Evolutionary conservation across 148 eudicot species (phyloP).

Genomic region (Nepenthes gracilis): DNA sequence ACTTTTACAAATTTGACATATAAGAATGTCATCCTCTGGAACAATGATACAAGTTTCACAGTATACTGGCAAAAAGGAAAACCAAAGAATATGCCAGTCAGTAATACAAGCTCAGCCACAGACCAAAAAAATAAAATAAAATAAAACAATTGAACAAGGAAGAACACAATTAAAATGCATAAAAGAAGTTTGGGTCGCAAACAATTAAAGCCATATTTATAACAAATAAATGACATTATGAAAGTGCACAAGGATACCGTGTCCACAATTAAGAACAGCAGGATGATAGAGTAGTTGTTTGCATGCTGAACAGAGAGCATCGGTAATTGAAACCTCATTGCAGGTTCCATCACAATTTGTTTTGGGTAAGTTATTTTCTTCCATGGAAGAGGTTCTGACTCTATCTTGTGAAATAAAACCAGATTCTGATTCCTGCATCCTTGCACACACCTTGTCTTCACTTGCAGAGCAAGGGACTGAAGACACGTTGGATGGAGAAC

Average conservation of each 20-base stretch:
- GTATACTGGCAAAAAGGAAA: conserved; percentile 22
- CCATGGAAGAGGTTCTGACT: conserved; percentile 2
- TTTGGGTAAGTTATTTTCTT: conserved; percentile 14
- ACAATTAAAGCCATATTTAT: no score
- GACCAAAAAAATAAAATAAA: no score
- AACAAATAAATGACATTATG: neutral
- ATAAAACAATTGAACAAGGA: no score
- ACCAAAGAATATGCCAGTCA: neutral
- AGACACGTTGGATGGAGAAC: conserved; percentile 9
- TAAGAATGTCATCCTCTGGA: conserved; percentile 36
- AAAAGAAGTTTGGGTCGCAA: neutral
- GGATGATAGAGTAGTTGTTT: conserved; percentile 52
- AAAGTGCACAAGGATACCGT: conserved; percentile 34
- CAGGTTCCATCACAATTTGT: conserved; percentile 10
- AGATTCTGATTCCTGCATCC: conserved; percentile 10
- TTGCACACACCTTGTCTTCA: conserved; percentile 6
- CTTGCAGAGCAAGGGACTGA: conserved; percentile 1
- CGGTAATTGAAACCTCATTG: conserved; percentile 26
- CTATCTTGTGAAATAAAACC: conserved; percentile 2
- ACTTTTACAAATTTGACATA: conserved; percentile 49
- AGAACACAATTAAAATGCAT: neutral
- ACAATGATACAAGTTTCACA: conserved; percentile 52
- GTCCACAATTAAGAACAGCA: conserved; percentile 76
- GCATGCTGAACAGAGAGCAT: conserved; percentile 58
- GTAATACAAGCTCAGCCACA: neutral